A percentile compares a stretch with the other conserved stretches of the same genome.
Conservation (phyloP, 352 stramenopile genomes). For the Phytophthora citrophthora region DNA sequence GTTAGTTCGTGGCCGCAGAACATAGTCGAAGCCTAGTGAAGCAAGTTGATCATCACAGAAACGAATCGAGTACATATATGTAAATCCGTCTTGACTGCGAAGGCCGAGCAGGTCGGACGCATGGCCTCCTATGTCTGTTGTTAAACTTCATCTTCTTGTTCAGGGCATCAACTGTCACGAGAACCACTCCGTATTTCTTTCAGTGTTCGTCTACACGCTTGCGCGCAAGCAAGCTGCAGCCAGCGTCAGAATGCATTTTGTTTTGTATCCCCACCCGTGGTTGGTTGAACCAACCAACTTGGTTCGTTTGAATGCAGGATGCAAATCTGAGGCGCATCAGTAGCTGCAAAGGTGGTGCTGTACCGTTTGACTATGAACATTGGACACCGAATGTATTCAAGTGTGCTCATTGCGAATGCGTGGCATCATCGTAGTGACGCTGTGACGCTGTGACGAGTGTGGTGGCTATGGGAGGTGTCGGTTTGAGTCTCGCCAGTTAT, state of each 20-base stretch:
- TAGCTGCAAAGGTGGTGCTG: slow-evolving; percentile 92
- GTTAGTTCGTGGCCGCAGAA: no score
- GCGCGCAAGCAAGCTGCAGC: no score
- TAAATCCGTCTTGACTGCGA: slow-evolving; percentile 3
- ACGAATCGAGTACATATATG: no score
- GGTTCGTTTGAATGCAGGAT: neutral
- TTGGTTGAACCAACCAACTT: neutral
- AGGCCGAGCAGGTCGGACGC: neutral
- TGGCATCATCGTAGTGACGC: slow-evolving; percentile 95
- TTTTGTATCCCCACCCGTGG: neutral
- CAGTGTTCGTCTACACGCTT: no score
- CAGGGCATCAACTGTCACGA: no score
- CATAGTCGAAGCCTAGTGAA: neutral
- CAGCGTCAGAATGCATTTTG: neutral
- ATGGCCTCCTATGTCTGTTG: no score
- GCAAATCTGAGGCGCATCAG: slow-evolving; percentile 42
- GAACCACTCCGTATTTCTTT: no score
- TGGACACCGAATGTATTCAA: slow-evolving; percentile 90
- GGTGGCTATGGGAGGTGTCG: slow-evolving; percentile 72
- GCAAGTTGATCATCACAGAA: neutral
- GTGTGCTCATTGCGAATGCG: slow-evolving; percentile 95
- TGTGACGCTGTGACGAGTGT: no score
- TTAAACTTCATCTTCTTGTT: no score
- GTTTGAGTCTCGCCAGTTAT: slow-evolving; percentile 62
- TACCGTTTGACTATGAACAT: slow-evolving; percentile 93